A percentile compares a stretch with the other conserved stretches of the same genome.
These are phyloP conservation scores for Rhynchospora tenuis DNA, from an alignment of 176 grass and related monocot species.

Conservation along the genomic window DNA sequence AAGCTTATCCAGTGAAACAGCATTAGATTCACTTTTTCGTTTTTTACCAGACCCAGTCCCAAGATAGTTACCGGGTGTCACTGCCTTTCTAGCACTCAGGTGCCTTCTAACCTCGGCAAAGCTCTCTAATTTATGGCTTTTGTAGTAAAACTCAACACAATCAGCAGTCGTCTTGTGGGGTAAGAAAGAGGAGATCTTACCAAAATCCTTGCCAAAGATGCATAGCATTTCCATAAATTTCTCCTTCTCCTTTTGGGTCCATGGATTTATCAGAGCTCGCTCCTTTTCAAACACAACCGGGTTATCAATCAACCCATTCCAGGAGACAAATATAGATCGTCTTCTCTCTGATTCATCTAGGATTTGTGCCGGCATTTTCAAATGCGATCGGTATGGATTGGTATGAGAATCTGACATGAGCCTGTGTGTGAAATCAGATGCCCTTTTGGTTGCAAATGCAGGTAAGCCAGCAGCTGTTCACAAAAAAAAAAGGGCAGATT, in stretches of 20 bases:
- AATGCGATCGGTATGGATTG: slow-evolving; percentile 57
- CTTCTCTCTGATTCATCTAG: slow-evolving; percentile 63
- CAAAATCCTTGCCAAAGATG: slow-evolving; percentile 86
- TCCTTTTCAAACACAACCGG: slow-evolving; percentile 71
- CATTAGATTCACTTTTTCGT: slow-evolving; percentile 58
- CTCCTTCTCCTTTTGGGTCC: slow-evolving; percentile 75
- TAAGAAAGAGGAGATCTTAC: slow-evolving; percentile 73
- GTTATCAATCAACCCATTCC: slow-evolving; percentile 74
- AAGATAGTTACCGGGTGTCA: slow-evolving; percentile 57
- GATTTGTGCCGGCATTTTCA: slow-evolving; percentile 88
- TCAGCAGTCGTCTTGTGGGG: slow-evolving; percentile 88
- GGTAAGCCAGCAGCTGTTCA: slow-evolving; percentile 54
- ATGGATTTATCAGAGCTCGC: slow-evolving; percentile 61
- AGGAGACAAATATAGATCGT: slow-evolving; percentile 40
- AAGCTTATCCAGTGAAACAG: slow-evolving; percentile 61
- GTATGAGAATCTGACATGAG: slow-evolving; percentile 58
- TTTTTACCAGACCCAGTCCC: slow-evolving; percentile 58
- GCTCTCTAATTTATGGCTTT: slow-evolving; percentile 93
- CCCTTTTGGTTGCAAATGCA: slow-evolving; percentile 46
- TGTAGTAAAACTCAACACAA: slow-evolving; percentile 97
- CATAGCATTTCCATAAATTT: slow-evolving; percentile 91
- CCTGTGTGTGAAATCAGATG: slow-evolving; percentile 57
- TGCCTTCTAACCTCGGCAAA: slow-evolving; percentile 86
- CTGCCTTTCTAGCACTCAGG: slow-evolving; percentile 49
- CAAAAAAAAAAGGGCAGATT: slow-evolving; percentile 5